phyloP scores from a whole-genome alignment of 768 basidiomycete species.

The Tylopilus subfusipes region DNA sequence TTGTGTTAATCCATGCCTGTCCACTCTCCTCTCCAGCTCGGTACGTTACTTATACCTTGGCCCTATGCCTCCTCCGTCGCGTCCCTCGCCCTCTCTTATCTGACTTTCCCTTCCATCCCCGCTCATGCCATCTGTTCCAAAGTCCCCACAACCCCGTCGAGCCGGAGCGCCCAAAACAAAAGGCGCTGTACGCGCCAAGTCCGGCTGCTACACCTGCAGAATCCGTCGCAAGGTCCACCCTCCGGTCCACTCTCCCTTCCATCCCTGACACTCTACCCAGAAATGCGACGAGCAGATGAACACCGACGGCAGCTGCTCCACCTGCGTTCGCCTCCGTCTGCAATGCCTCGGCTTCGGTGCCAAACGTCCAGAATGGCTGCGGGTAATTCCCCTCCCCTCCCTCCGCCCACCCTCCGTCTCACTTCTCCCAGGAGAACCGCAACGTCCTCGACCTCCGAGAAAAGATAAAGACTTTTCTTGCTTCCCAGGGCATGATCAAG shows the following conservation, averaged over 20 bases:
- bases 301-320: slow-evolving; percentile 60
- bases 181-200: slow-evolving; percentile 81
- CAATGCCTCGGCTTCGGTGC: slow-evolving; percentile 84
- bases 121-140: slow-evolving; percentile 40
- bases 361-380: slow-evolving; percentile 82
- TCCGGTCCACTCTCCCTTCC: slow-evolving; percentile 1
- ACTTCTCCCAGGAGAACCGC: slow-evolving; percentile 54
- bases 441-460: slow-evolving; percentile 68
- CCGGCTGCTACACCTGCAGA: slow-evolving; percentile 86
- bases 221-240: slow-evolving; percentile 73
- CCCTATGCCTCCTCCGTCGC: slow-evolving; percentile 23
- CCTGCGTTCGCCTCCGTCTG: slow-evolving; percentile 75
- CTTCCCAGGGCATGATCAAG: slow-evolving; percentile 85
- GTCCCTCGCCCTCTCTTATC: slow-evolving; percentile 12
- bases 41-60: slow-evolving; percentile 34
- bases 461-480: slow-evolving; percentile 75
- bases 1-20: slow-evolving; percentile 2
- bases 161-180: slow-evolving; percentile 67
- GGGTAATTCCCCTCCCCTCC: slow-evolving; percentile 43
- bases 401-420: neutral
- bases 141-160: slow-evolving; percentile 39
- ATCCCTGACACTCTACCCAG: slow-evolving; percentile 37
- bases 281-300: slow-evolving; percentile 82
- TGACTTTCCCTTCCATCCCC: neutral
- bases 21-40: neutral